phyloP scores from a whole-genome alignment of 2,329 filamentous ascomycete species.

The Hypoxylon sp. region DNA sequence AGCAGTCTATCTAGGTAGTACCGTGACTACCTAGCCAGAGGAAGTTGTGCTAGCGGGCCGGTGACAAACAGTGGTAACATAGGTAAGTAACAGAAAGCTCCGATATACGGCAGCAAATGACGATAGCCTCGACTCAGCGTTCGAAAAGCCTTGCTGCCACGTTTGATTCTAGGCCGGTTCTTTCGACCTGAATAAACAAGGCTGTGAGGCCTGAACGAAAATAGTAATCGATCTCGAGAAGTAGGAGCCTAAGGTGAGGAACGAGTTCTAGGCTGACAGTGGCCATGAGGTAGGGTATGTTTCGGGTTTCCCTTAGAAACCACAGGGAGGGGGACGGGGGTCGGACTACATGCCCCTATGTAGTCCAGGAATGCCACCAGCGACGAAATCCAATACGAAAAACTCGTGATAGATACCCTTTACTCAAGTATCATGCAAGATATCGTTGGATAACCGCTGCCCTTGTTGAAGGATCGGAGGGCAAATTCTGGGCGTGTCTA shows the following conservation, averaged over 20 bases:
- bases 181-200: slow-evolving; percentile 22
- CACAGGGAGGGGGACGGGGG: slow-evolving; percentile 8
- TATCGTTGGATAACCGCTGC: slow-evolving; percentile 21
- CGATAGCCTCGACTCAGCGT: slow-evolving; percentile 29
- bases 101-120: slow-evolving; percentile 35
- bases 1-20: slow-evolving; percentile 10
- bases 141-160: slow-evolving; percentile 17
- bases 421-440: slow-evolving; percentile 21
- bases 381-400: slow-evolving; percentile 28
- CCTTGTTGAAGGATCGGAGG: slow-evolving; percentile 15
- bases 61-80: slow-evolving; percentile 29
- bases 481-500: slow-evolving; percentile 22
- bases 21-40: too few species aligned
- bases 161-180: slow-evolving; percentile 1
- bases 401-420: slow-evolving; percentile 19
- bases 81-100: slow-evolving; percentile 34
- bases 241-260: slow-evolving; percentile 24
- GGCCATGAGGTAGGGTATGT: slow-evolving; percentile 11
- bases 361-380: slow-evolving; percentile 17
- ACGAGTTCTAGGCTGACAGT: slow-evolving; percentile 28
- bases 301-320: slow-evolving; percentile 12
- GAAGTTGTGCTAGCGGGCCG: slow-evolving; percentile 12
- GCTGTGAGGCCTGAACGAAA: slow-evolving; percentile 28
- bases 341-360: slow-evolving; percentile 2
- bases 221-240: slow-evolving; percentile 21